Base-by-base conservation (phyloP, 2,329 filamentous ascomycete species). In the Alternaria panax region DNA sequence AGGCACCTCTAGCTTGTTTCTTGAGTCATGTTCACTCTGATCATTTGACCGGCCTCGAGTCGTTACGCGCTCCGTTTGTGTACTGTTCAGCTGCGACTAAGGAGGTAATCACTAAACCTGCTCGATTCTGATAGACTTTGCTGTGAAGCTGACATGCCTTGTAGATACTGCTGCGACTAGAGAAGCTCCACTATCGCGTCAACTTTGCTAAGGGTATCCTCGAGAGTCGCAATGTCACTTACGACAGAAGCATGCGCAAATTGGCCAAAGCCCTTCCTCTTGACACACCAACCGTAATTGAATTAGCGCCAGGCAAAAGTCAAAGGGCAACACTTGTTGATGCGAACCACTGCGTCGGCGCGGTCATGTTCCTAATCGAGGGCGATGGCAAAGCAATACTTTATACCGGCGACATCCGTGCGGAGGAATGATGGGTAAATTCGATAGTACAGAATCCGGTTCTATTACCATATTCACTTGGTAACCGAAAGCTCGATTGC, bases 1-100 rank as follows among this genome's bases (percentile, higher is more conserved):
- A 79, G 16, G 85, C 90, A 4, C 91, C 92, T 0, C 79, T 95
- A 55, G 93, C 91, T 16, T 95, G 90, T 75, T 97, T 98, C 73
- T 83, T 98, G 25, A 96, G 91, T 77, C 94, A 98, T 84, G 88
- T 96, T 2, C 94, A 97, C 74, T 96, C 90, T 64, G 93, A 97
- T 70, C 94, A 97, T 78, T 85, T 97, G 1, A 85, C 85, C 34
- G 93, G 94, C 0, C 84, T 97, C 1, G 92, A 96, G 68, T 86
- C 84, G 12, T 84, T 93, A 54, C 86, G 88, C 45, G 87, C 91
- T 27, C 91, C 92, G 0, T 97, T 97, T 71, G 87, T 98, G 20
- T 97, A 97, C 78, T 97, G 93, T 79, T 97, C 93, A 1, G 84
- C 90, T 0, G 91, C 92, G 0, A 97, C 93, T 0, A 86, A 87